Conservation (phyloP, 164 flowering plant species). For the grape (Vitis vinifera) region DNA sequence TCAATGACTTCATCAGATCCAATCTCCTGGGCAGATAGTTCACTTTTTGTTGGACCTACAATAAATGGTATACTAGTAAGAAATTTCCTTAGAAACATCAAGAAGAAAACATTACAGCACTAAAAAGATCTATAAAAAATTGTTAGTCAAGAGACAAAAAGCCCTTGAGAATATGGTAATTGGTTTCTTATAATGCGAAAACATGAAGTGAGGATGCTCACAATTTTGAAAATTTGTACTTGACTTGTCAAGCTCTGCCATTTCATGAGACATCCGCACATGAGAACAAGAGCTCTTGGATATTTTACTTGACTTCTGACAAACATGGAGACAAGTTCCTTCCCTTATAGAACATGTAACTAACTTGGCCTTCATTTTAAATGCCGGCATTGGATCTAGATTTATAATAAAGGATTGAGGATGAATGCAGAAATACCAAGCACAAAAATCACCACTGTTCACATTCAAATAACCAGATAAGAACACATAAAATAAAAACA, state of each 20-base stretch:
- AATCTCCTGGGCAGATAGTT: background rate
- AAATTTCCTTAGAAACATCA: background rate
- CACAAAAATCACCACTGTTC: too few relatives aligned
- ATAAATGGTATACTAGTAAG: background rate
- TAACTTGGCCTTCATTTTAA: too few relatives aligned
- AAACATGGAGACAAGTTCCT: background rate
- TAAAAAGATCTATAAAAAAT: background rate
- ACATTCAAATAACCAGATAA: too few relatives aligned
- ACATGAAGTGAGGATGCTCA: background rate
- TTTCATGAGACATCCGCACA: background rate
- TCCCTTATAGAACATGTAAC: background rate
- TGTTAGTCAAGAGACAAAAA: background rate
- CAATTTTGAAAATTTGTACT: background rate
- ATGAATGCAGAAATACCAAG: too few relatives aligned
- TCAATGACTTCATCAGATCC: background rate
- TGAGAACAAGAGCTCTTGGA: slow-evolving; percentile 8
- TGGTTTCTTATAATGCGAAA: background rate
- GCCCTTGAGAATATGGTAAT: background rate
- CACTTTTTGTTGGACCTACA: background rate
- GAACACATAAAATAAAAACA: too few relatives aligned
- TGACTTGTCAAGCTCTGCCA: background rate
- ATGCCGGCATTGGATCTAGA: background rate
- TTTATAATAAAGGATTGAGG: too few relatives aligned
- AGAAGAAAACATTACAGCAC: too few relatives aligned
- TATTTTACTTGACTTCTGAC: slow-evolving; percentile 11